These are phyloP conservation scores for Aureobasidium subglaciale DNA, from an alignment of 2,329 filamentous ascomycete genomes.

Conservation along the genomic window DNA sequence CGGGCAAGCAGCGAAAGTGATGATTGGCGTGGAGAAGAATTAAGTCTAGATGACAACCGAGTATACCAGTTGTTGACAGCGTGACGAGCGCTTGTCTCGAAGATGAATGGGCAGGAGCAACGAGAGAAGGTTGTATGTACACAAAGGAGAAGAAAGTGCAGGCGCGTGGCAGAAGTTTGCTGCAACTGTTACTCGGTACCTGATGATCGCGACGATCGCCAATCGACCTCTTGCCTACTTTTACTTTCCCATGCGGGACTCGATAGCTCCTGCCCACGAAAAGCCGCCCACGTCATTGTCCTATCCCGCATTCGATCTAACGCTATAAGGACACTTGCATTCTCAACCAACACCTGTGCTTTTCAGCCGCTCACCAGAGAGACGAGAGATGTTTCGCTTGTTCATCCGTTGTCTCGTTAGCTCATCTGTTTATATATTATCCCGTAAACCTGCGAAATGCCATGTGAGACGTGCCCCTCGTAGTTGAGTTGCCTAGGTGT, in stretches of 20 bases:
- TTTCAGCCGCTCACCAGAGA: not conserved
- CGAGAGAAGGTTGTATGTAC: not conserved
- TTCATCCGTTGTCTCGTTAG: not conserved
- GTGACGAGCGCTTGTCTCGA: not conserved
- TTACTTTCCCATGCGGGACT: not conserved
- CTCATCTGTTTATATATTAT: not conserved
- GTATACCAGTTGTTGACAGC: not conserved
- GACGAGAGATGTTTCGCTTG: not conserved
- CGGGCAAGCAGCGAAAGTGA: conserved; percentile 9
- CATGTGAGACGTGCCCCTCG: not conserved
- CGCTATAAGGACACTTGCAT: not conserved
- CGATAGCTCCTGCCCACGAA: conserved; percentile 2
- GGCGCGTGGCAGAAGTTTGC: conserved; percentile 11
- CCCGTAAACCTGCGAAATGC: not conserved
- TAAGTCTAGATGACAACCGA: not conserved
- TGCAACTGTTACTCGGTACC: conserved; percentile 7
- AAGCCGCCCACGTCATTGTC: conserved; percentile 11
- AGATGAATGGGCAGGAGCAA: conserved; percentile 5
- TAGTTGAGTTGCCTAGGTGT: too few species aligned
- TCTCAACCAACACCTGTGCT: conserved; percentile 13
- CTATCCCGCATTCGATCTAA: conserved; percentile 9
- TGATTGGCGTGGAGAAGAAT: not conserved
- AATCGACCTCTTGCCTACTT: not conserved
- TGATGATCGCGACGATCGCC: conserved; percentile 9
- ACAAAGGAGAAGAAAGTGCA: conserved; percentile 10